Base-by-base conservation (phyloP, 352 stramenopile genomes). In the Globisporangium viniferum region DNA sequence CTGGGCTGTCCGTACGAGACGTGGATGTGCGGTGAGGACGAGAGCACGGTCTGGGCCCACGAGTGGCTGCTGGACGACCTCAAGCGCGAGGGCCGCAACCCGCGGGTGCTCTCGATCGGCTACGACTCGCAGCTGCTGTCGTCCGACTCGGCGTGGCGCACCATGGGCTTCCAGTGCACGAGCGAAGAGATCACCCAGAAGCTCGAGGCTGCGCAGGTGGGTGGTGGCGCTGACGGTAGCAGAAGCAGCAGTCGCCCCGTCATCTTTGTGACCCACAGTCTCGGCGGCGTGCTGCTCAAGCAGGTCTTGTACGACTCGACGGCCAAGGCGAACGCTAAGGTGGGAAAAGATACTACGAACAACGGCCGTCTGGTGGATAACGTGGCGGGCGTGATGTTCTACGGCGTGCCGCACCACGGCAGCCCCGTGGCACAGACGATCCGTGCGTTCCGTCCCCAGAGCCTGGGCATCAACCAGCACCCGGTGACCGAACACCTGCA, bases 211-310 rank as follows among this genome's bases (percentile, higher is more conserved):
- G 88, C 88, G 1, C 76, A 79, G 10, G 82, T 95, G 5, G 88
- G 88, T 59, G 54, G 35, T 10, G 0, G 15, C 9, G 15, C 10
- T 9, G 41, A 49, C 36, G 36, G 36, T 44, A 14, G 36, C 10
- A 44, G 10, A 24, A 24, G 24, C 36, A 33, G 22, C 39, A 73
- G 82, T 33, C 84, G 86, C 8, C 88, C 88, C 0, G 84, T 95
- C 8, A 77, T 94, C 12, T 95, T 95, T 72, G 85, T 95, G 48
- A 93, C 86, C 5, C 88, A 95, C 66, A 93, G 82, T 67, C 80
- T 95, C n/a, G 88, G 88, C n/a, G 88, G 88, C 7, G 75, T 94
- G 6, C 66, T 95, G 36, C 66, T 95, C 10, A 95, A 95, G 68
- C 84, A 95, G 66, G 79, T 95, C 59, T 77, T 95, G 27, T 71